Evolutionary conservation across 805 yeast genomes (phyloP), one percentile per base, ranked within the genome.

Genomic region (Groenewaldozyma tartarivorans): DNA sequence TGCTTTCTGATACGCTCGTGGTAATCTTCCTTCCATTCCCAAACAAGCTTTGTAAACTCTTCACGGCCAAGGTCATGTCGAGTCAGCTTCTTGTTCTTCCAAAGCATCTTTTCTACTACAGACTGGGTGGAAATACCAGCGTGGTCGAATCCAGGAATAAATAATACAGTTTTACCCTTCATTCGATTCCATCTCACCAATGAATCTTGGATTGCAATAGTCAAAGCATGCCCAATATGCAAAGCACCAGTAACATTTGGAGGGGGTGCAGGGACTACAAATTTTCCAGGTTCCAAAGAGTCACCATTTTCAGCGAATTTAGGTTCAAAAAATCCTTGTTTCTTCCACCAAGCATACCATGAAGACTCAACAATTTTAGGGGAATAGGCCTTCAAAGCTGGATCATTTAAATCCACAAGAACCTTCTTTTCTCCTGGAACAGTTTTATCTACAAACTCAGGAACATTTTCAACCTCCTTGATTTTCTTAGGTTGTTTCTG

Each of bases 121-220:
- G 96, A 83, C 66, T 92, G 98, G 7, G 98, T 92, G 34, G 96
- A 94, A 63, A 92, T 92, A 73, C 98, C 98, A 29, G 98, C 98
- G 60, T 92, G 98, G 66, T 92, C 98, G 58, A 92, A 92, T 36
- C 98, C 98, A 37, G 97, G 97, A 43, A 92, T 62, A 65, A 81
- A 92, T 48, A 92, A 68, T 11, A 87, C 88, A 41, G 97, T 87
- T 65, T 85, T 84, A 41, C 97, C 97, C 64, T 79, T 80, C 98
- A 92, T 92, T 70, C 98, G 81, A 72, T 92, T 78, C 71, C 76
- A 92, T 65, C 98, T 79, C 50, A 88, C 79, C 58, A 92, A 74
- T 20, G 96, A 64, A 63, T 92, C 98, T 69, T 92, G 98, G 57
- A 92, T 82, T 27, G 97, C 71, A 47, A 88, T 84, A 15, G 98